Evolutionary conservation across 768 basidiomycete genomes (phyloP).

Genomic region (Amanita muscaria): DNA sequence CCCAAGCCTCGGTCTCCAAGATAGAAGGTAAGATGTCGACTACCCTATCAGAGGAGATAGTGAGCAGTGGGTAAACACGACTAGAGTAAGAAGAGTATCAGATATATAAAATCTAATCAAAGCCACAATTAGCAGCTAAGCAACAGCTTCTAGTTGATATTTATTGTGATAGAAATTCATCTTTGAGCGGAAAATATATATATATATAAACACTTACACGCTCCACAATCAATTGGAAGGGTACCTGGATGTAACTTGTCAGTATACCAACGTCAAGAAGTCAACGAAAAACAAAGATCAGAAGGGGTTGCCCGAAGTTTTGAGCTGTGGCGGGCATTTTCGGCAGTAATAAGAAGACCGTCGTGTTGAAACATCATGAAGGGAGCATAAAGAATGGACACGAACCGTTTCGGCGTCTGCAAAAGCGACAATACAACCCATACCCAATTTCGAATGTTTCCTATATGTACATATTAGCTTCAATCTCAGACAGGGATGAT

Average conservation of each 20-base stretch:
- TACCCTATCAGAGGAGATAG: no score
- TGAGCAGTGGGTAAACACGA: no score
- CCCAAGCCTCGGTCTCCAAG: no score
- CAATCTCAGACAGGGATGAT: neutral
- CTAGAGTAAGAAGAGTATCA: constrained; percentile 19
- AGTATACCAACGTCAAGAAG: no score
- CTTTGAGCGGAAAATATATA: constrained; percentile 15
- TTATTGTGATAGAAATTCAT: constrained; percentile 36
- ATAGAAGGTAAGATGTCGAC: no score
- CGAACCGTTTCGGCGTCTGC: no score
- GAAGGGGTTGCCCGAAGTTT: constrained; percentile 70
- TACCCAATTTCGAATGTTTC: no score
- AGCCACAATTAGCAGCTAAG: constrained; percentile 53
- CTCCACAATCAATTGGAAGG: no score
- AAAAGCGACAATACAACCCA: no score
- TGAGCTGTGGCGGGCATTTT: constrained; percentile 95
- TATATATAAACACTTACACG: constrained; percentile 8
- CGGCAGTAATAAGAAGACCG: constrained; percentile 90
- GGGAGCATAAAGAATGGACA: constrained; percentile 8
- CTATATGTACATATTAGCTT: no score
- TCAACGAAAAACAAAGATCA: no score
- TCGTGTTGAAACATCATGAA: constrained; percentile 78
- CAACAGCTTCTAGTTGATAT: constrained; percentile 88
- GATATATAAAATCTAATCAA: constrained; percentile 40
- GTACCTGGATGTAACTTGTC: no score